Conservation (phyloP, 345 rosid species). For the Microcos paniculata region DNA sequence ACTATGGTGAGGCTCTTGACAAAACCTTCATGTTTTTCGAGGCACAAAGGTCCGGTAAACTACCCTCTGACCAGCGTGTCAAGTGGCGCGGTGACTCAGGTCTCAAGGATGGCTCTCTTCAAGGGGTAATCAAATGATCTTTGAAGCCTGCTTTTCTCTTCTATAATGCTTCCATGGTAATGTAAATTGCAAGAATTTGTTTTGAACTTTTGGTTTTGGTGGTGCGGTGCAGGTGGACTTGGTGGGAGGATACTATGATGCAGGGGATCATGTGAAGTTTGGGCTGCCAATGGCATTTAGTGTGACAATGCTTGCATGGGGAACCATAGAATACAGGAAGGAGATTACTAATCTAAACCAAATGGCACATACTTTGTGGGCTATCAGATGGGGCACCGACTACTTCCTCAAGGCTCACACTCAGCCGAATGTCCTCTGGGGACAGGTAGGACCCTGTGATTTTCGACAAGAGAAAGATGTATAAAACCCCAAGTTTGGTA, state of each 20-base stretch:
- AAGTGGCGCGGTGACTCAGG: slow-evolving; percentile 68
- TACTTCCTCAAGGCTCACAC: slow-evolving; percentile 80
- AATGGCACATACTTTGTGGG: slow-evolving; percentile 53
- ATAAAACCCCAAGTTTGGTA: background rate
- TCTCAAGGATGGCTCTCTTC: slow-evolving; percentile 54
- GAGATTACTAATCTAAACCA: slow-evolving; percentile 38
- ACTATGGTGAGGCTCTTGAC: slow-evolving; percentile 55
- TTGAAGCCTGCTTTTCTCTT: background rate
- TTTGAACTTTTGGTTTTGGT: background rate
- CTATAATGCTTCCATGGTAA: background rate
- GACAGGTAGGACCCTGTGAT: slow-evolving; percentile 52
- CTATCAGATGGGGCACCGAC: slow-evolving; percentile 84
- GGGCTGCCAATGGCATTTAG: slow-evolving; percentile 87
- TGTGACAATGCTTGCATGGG: slow-evolving; percentile 46
- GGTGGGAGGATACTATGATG: slow-evolving; percentile 91
- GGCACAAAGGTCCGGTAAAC: slow-evolving; percentile 67
- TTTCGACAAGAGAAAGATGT: background rate
- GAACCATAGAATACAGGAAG: background rate
- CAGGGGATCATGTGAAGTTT: slow-evolving; percentile 92
- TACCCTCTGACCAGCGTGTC: slow-evolving; percentile 46
- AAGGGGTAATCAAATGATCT: slow-evolving; percentile 39
- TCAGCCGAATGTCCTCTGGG: slow-evolving; percentile 73
- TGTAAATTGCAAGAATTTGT: background rate
- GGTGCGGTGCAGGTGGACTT: slow-evolving; percentile 50
- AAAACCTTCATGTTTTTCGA: slow-evolving; percentile 68